Evolutionary conservation across 768 basidiomycete genomes (phyloP), one percentile per base, ranked within the genome.

Genomic region (Candolleomyces eurysporus): DNA sequence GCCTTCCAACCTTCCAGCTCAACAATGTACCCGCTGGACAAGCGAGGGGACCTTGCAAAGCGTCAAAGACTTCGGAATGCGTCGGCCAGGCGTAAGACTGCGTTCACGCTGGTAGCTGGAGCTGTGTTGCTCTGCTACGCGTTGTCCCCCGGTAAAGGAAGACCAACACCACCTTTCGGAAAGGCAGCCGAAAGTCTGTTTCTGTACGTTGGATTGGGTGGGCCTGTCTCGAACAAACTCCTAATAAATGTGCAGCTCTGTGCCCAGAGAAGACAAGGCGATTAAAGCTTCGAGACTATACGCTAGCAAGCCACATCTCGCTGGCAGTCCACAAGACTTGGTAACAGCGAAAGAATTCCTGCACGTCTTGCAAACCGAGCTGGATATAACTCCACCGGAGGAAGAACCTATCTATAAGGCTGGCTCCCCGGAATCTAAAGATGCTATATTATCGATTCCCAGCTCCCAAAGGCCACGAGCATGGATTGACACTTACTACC

Each of bases 401-500:
- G 67, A 76, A 9, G 65, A 75, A 21, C 86, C 89, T n/a, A 78
- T 94, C 54, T 93, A 82, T 68, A 75, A 85, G 21, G 90, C 92
- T 19, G 93, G 93, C 7, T 82, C 89, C 32, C 67, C 74, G 9
- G 78, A 81, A 57, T 91, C 90, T 40, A 88, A 86, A 56, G 78
- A 84, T 48, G 85, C 90, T 4, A 92, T 90, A 0, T 77, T 90
- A 16, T 71, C 72, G 19, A 75, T 86, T 45, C 69, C 76, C 8
- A 45, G 16, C 3, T 13, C 57, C 17, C 40, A 48, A 26, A 72
- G 70, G 22, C 89, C 90, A 3, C 80, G 76, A 1, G 91, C 88
- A 60, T 95, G 93, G 92, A 86, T 94, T 61, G 91, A 94, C 65
- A 82, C 83, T 42, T 97, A 98, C 72, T 97, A 91, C 73, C 94